Evolutionary conservation across 495 filamentous ascomycete species (phyloP).

Genomic region (Penicillium diatomitis): DNA sequence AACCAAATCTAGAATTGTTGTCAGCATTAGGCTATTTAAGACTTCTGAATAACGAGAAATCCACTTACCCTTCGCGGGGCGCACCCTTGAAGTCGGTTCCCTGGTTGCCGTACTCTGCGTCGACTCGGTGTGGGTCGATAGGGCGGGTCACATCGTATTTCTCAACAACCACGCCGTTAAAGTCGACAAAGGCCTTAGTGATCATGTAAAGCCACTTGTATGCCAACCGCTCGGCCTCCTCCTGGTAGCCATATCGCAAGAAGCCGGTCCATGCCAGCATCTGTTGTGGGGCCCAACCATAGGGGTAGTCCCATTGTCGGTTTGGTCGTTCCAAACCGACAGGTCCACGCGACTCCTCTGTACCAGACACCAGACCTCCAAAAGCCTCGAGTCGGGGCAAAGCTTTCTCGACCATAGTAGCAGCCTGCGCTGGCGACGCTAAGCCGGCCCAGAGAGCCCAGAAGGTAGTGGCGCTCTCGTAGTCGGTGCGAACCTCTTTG

Average conservation of each 20-base stretch:
- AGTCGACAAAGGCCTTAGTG: slow-evolving; percentile 92
- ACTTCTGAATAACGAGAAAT: not conserved
- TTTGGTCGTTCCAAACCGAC: slow-evolving; percentile 78
- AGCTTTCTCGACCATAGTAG: slow-evolving; percentile 61
- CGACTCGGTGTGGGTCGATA: slow-evolving; percentile 82
- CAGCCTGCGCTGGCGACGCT: slow-evolving; percentile 68
- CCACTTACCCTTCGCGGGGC: slow-evolving; percentile 83
- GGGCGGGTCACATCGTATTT: slow-evolving; percentile 94
- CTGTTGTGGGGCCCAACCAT: slow-evolving; percentile 97
- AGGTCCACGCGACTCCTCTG: slow-evolving; percentile 71
- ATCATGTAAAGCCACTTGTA: slow-evolving; percentile 98
- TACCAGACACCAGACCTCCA: slow-evolving; percentile 85
- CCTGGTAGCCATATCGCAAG: slow-evolving; percentile 78
- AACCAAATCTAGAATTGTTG: slow-evolving; percentile 65
- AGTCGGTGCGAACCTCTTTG: slow-evolving; percentile 63
- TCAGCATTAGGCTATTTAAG: slow-evolving; percentile 14
- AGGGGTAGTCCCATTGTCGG: slow-evolving; percentile 96
- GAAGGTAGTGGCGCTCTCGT: slow-evolving; percentile 85
- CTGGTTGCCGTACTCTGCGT: slow-evolving; percentile 97
- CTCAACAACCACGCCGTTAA: slow-evolving; percentile 94
- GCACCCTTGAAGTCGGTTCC: slow-evolving; percentile 89
- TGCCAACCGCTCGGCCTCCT: slow-evolving; percentile 76
- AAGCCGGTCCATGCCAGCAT: slow-evolving; percentile 95
- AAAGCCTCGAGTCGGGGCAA: slow-evolving; percentile 78
- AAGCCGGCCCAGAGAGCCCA: slow-evolving; percentile 96